Evolutionary conservation across 345 rosid genomes (phyloP).

Genomic region (Camelina laxa): DNA sequence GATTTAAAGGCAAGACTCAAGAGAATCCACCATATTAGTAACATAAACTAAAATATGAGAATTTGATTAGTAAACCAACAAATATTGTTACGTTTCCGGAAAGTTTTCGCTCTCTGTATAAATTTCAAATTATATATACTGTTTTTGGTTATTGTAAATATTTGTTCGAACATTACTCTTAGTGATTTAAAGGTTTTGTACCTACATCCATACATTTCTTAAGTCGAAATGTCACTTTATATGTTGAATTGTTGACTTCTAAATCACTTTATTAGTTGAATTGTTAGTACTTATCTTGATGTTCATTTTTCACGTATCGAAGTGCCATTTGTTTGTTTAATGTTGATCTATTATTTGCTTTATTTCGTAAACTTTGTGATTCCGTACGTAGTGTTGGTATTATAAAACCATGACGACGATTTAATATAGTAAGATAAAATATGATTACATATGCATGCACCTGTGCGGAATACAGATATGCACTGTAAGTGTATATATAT

Average conservation of each 20-base stretch:
- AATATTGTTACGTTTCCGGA: not conserved
- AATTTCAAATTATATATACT: not conserved
- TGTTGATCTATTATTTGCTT: not conserved
- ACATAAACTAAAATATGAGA: not conserved
- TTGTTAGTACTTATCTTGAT: no score
- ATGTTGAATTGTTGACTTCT: no score
- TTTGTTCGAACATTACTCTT: not conserved
- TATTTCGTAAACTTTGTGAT: not conserved
- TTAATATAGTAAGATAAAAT: not conserved
- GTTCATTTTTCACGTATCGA: no score
- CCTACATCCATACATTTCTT: no score
- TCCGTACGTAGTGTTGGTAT: not conserved
- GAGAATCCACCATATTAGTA: not conserved
- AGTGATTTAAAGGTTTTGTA: no score
- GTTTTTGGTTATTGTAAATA: not conserved
- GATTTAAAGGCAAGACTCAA: not conserved
- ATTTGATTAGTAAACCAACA: constrained; percentile 10
- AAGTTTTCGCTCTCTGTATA: no score
- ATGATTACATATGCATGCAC: constrained; percentile 20
- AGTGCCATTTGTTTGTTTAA: not conserved
- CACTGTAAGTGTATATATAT: constrained; percentile 19
- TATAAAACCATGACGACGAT: not conserved
- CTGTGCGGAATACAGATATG: not conserved
- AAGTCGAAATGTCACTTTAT: no score
- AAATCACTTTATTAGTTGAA: no score